These are phyloP conservation scores for Kluyveromyces sp. DNA, from an alignment of 1,139 yeast genomes.

Conservation along the genomic window DNA sequence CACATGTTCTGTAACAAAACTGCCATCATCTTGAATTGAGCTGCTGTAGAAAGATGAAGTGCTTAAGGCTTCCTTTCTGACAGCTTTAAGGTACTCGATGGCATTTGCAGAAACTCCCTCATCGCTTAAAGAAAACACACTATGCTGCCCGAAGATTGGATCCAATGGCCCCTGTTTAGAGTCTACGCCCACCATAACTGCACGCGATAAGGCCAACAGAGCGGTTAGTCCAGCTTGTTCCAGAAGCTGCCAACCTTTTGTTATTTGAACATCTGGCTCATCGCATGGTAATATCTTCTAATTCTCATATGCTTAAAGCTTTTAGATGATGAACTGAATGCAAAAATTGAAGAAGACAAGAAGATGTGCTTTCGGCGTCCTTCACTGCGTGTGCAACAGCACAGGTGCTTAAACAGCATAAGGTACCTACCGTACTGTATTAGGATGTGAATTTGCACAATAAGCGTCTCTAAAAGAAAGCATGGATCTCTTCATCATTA, in stretches of 20 bases:
- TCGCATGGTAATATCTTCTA: no score
- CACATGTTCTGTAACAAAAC: slow-evolving; percentile 34
- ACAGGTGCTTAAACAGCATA: no score
- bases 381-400: no score
- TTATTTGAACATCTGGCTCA: background rate
- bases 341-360: no score
- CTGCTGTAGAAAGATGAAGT: slow-evolving; percentile 10
- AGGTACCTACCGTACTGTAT: no score
- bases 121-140: slow-evolving; percentile 24
- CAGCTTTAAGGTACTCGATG: slow-evolving; percentile 20
- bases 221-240: background rate
- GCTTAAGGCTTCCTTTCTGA: slow-evolving; percentile 26
- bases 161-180: slow-evolving; percentile 15
- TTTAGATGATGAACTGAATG: no score
- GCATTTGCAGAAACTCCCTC: slow-evolving; percentile 25
- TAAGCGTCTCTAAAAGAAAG: slow-evolving; percentile 16
- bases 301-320: no score
- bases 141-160: slow-evolving; percentile 27
- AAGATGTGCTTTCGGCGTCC: no score
- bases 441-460: no score
- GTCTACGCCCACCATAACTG: slow-evolving; percentile 4
- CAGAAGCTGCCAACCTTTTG: no score
- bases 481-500: slow-evolving; percentile 13
- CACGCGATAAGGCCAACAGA: no score
- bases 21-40: background rate